phyloP scores from a whole-genome alignment of 495 filamentous ascomycete species.

The Parmelia sp. region DNA sequence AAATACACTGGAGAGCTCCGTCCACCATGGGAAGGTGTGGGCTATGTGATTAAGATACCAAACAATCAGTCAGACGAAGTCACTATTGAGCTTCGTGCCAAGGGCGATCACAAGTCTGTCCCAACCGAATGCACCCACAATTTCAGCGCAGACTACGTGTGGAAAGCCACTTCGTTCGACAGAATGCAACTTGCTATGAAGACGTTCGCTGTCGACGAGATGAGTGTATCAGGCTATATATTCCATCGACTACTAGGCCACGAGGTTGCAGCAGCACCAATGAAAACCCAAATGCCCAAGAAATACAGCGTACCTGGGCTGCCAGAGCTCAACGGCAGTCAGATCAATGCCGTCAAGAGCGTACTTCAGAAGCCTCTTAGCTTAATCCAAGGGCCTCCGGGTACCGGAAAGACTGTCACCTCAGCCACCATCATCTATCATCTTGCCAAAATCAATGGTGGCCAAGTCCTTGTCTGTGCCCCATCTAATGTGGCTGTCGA shows the following conservation, averaged over 20 bases:
- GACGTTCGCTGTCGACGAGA: constrained; percentile 95
- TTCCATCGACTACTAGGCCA: constrained; percentile 97
- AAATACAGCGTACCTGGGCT: constrained; percentile 95
- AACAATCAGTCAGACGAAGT: constrained; percentile 99
- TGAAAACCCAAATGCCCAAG: constrained; percentile 95
- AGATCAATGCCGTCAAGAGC: constrained; percentile 94
- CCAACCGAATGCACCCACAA: constrained; percentile 97
- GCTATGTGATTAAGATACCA: constrained; percentile 98
- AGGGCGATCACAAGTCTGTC: constrained; percentile 86
- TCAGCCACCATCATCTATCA: constrained; percentile 99
- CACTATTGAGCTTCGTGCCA: constrained; percentile 85
- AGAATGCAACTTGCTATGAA: constrained; percentile 99
- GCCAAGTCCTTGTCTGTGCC: constrained; percentile 92
- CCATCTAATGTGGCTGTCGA: constrained; percentile 99
- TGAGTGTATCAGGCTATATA: constrained; percentile 98
- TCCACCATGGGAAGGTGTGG: constrained; percentile 93
- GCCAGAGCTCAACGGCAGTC: constrained; percentile 90
- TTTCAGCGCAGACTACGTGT: constrained; percentile 97
- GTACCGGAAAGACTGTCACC: constrained; percentile 98
- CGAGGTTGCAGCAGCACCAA: constrained; percentile 88
- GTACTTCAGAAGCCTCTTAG: constrained; percentile 89
- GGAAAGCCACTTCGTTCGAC: constrained; percentile 98
- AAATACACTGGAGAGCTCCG: constrained; percentile 95
- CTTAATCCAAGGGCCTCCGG: constrained; percentile 93
- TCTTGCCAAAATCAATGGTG: constrained; percentile 87